A percentile compares a stretch with the other conserved stretches of the same genome.
Conservation (phyloP, 495 filamentous ascomycete species). For the Letharia columbiana region DNA sequence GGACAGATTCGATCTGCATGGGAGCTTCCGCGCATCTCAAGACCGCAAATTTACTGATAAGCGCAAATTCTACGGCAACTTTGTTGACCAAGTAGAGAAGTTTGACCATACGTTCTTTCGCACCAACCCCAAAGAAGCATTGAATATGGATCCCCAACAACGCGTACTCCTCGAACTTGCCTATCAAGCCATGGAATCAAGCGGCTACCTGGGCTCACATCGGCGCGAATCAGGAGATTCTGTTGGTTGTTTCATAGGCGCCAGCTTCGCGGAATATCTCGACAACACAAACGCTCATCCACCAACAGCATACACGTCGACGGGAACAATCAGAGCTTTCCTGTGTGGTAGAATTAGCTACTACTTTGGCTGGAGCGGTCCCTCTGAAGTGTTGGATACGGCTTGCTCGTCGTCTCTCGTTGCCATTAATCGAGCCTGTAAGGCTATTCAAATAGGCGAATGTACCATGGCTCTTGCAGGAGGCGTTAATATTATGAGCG, state of each 20-base stretch:
- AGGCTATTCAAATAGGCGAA: constrained; percentile 30
- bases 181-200: constrained; percentile 42
- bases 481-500: constrained; percentile 33
- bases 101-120: constrained; percentile 50
- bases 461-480: constrained; percentile 33
- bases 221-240: constrained; percentile 4
- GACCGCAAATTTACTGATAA: constrained; percentile 11
- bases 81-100: constrained; percentile 35
- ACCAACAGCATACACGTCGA: constrained; percentile 21
- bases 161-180: constrained; percentile 40
- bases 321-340: constrained; percentile 25
- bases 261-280: constrained; percentile 27
- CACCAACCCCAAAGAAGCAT: constrained; percentile 37
- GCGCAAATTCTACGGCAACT: constrained; percentile 33
- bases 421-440: constrained; percentile 27
- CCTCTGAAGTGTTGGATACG: constrained; percentile 31
- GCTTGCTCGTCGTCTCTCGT: constrained; percentile 33
- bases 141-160: constrained; percentile 45
- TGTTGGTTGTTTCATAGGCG: constrained; percentile 23
- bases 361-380: constrained; percentile 37
- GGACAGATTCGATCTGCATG: constrained; percentile 19
- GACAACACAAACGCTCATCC: constrained; percentile 25
- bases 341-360: constrained; percentile 30
- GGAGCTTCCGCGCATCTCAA: constrained; percentile 12
- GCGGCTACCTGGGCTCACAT: constrained; percentile 32